These are phyloP conservation scores for Musa acuminata DNA, from an alignment of 176 grass and related monocot genomes.

Conservation along the genomic window DNA sequence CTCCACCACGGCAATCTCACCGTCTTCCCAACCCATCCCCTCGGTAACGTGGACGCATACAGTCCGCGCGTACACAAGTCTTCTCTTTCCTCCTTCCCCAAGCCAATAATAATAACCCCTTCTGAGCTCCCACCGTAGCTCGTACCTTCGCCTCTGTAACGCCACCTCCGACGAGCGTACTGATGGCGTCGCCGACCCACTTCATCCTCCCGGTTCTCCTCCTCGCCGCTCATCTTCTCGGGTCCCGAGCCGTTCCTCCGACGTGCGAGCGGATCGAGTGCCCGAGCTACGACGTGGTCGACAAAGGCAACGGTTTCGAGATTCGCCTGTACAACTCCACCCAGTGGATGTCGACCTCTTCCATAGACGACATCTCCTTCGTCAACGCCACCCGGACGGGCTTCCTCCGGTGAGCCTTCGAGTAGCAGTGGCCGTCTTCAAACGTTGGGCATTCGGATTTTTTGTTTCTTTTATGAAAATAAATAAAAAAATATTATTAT, in stretches of 20 bases:
- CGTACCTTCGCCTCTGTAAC: neutral
- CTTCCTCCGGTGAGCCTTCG: conserved; percentile 48
- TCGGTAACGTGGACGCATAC: too few species aligned
- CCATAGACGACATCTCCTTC: conserved; percentile 91
- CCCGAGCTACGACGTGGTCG: conserved; percentile 75
- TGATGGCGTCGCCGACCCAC: neutral
- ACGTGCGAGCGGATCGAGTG: conserved; percentile 94
- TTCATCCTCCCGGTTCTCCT: neutral
- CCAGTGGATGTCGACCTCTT: conserved; percentile 55
- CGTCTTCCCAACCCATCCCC: neutral
- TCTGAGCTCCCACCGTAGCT: too few species aligned
- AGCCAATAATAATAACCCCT: too few species aligned
- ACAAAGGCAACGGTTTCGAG: conserved; percentile 80
- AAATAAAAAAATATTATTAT: too few species aligned
- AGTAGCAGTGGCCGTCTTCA: neutral
- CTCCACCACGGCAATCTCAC: neutral
- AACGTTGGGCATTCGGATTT: neutral
- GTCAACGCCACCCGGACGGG: conserved; percentile 69
- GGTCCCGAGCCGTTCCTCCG: conserved; percentile 28
- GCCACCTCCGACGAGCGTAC: neutral
- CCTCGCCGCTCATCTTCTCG: neutral
- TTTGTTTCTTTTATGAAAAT: too few species aligned
- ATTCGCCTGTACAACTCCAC: conserved; percentile 71
- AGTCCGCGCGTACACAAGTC: too few species aligned
- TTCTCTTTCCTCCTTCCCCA: too few species aligned